A percentile compares a stretch with the other conserved stretches of the same genome.
Conservation (phyloP, 495 filamentous ascomycete species). For the Daldinia caldariorum region DNA sequence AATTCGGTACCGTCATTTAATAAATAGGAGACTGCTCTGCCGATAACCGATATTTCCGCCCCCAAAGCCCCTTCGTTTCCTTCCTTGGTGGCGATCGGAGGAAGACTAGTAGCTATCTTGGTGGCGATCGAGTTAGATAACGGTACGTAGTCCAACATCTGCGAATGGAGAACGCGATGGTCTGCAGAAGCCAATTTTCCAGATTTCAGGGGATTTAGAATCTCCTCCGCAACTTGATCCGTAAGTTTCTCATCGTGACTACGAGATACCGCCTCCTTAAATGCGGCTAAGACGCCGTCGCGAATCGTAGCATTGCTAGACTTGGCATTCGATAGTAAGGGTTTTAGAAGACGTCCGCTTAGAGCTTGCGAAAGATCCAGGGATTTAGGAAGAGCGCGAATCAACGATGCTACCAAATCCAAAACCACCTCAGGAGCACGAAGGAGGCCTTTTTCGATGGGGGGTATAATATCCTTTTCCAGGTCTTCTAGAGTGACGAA, state of each 20-base stretch:
- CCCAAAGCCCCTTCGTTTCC: slow-evolving; percentile 82
- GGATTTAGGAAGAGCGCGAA: slow-evolving; percentile 70
- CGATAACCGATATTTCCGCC: slow-evolving; percentile 76
- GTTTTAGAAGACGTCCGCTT: slow-evolving; percentile 77
- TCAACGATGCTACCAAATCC: slow-evolving; percentile 74
- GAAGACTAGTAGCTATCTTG: slow-evolving; percentile 72
- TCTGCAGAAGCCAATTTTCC: slow-evolving; percentile 83
- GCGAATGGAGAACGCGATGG: slow-evolving; percentile 79
- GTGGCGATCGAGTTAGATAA: slow-evolving; percentile 64
- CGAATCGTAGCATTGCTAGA: slow-evolving; percentile 83
- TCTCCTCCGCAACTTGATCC: slow-evolving; percentile 75
- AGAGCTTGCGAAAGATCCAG: slow-evolving; percentile 83
- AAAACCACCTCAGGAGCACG: slow-evolving; percentile 91
- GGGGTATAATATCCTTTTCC: slow-evolving; percentile 75
- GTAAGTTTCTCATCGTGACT: slow-evolving; percentile 67
- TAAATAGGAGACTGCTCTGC: slow-evolving; percentile 66
- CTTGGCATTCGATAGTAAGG: slow-evolving; percentile 85
- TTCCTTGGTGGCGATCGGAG: slow-evolving; percentile 75
- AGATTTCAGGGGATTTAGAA: slow-evolving; percentile 78
- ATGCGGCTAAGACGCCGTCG: slow-evolving; percentile 76
- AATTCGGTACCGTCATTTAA: slow-evolving; percentile 66
- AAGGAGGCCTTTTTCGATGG: slow-evolving; percentile 87
- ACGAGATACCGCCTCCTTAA: slow-evolving; percentile 67
- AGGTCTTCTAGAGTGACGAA: slow-evolving; percentile 83
- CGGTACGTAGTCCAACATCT: slow-evolving; percentile 74